Evolutionary conservation across 192 early-diverging fungal species (phyloP), one percentile per base, ranked within the genome.

Genomic region (Entomortierella parvispora): DNA sequence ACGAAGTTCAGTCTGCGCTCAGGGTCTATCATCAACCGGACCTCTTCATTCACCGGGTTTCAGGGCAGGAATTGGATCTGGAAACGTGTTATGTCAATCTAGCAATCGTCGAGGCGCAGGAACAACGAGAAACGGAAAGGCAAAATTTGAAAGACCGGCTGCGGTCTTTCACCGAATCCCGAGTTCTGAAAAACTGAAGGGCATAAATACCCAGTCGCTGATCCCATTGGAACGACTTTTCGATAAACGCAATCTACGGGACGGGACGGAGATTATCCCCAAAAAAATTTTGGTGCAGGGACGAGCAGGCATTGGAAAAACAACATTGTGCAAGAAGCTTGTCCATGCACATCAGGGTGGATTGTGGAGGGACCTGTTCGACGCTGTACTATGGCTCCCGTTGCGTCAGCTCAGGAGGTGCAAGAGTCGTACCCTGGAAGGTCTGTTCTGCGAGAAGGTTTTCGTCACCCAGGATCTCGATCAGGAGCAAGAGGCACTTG

Each of bases 321-420:
- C 66, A 28, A 68, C 66, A 51, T 37, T 68, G 5, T 68, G 66
- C 58, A 68, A 68, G 43, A 68, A 53, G 49, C 15, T 68, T 33
- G 57, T 68, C 22, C 47, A 60, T 22, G 15, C 17, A 29, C 49
- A 53, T 44, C 66, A 68, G 50, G 43, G 0, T 20, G 57, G 57
- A 14, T 18, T 45, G 3, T 68, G 66, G 66, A 40, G 15, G 29
- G 58, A 60, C 45, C 66, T 25, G 0, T 68, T 68, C 42, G 58
- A 68, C 12, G n/a, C 37, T 15, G 58, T 68, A 2, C 18, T 68
- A 20, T 68, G 66, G 66, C 14, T 68, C 25, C 66, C 66, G 42
- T 31, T 68, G 34, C 66, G 66, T 23, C 48, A 32, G n/a, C 66
- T 68, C 42, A 50, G 26, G 42, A 49, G 10, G 11, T 33, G 18